A percentile compares a stretch with the other conserved stretches of the same genome.
Conservation (phyloP, 192 early-diverging fungal genomes). For the Cetraspora pellucida region DNA sequence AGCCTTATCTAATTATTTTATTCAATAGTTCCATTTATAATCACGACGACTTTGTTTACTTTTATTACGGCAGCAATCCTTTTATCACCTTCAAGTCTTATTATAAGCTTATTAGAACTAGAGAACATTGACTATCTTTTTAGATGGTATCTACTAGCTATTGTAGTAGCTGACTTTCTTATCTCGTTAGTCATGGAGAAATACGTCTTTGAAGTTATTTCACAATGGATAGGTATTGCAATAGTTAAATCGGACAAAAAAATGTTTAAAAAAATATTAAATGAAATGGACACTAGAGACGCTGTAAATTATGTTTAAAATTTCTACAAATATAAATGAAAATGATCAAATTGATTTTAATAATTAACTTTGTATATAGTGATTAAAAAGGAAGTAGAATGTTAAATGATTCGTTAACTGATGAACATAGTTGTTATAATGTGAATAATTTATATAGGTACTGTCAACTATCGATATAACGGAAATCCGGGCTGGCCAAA, state of each 20-base stretch:
- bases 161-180: slow-evolving; percentile 64
- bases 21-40: slow-evolving; percentile 62
- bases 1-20: slow-evolving; percentile 36
- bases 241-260: slow-evolving; percentile 36
- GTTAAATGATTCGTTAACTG: no score
- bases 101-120: slow-evolving; percentile 69
- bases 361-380: no score
- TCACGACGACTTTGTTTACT: slow-evolving; percentile 62
- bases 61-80: slow-evolving; percentile 52
- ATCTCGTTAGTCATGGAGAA: slow-evolving; percentile 51
- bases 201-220: slow-evolving; percentile 45
- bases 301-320: no score
- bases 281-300: slow-evolving; percentile 37
- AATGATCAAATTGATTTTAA: no score
- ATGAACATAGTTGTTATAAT: no score
- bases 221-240: slow-evolving; percentile 39
- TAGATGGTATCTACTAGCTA: slow-evolving; percentile 57
- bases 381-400: no score
- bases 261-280: slow-evolving; percentile 46
- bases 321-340: no score
- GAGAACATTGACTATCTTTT: slow-evolving; percentile 58
- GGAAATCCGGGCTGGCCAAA: no score
- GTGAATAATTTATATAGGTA: no score
- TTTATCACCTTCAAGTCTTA: slow-evolving; percentile 54
- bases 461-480: no score